Evolutionary conservation across 2,329 filamentous ascomycete genomes (phyloP), one percentile per base, ranked within the genome.

Genomic region (Xylariaceae sp.): DNA sequence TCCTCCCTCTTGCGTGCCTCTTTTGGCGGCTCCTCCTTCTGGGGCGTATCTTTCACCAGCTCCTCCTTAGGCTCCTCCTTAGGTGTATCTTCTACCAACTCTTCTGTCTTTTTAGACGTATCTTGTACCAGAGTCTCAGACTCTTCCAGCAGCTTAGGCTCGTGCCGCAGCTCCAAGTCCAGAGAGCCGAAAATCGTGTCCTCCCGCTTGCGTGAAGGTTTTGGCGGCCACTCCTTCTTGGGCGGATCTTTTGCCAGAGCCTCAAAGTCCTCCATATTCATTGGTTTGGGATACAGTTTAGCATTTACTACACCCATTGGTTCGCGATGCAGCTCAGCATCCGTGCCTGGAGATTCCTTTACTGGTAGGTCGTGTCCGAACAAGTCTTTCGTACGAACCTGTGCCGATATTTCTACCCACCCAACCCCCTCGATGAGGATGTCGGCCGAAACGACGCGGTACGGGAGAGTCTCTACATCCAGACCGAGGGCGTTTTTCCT

Each of bases 391-490:
- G 77, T 81, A 49, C 92, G 83, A 7, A 95, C 83, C 72, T 99
- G 92, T 2, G 86, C 86, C 0, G 85, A 85, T 41, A 99, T 71
- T 71, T 99, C 94, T 2, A 99, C 80, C 88, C 95, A 99, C 6
- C 94, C 94, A 30, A 91, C 86, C 1, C 94, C 91, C 69, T 97
- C 92, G 48, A 99, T 84, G 11, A 99, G 74, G 29, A 99, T 84
- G 67, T 99, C 95, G 0, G 86, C 80, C 6, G 87, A 84, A 57
- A 94, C 78, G 2, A 97, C 84, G 11, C 82, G 80, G 71, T 91
- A 99, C 0, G 91, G 89, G 3, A 97, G 74, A 12, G 77, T 74
- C 1, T 89, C 84, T 0, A 87, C 79, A 53, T 81, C 83, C 45
- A 86, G 74, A 40, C 79, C 84, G 44, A 79, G 79, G 1, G 82